A percentile compares a stretch with the other conserved stretches of the same genome.
Conservation (phyloP, 345 rosid genomes). For the Crucihimalaya himalaica region DNA sequence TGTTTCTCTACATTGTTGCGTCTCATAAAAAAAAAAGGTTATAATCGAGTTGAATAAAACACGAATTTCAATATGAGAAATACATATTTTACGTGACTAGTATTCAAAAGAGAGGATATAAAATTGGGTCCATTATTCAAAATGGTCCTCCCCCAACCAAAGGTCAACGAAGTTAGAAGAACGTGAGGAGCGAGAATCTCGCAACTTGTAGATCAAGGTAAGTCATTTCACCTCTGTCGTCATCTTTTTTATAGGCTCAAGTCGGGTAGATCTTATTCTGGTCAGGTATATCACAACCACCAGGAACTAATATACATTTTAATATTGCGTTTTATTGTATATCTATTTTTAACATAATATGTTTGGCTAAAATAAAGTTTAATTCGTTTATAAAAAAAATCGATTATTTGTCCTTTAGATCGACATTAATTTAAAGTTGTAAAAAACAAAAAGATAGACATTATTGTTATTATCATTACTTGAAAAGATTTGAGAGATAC, state of each 20-base stretch:
- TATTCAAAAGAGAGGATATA: not conserved
- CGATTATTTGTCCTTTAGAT: not conserved
- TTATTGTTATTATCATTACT: no score
- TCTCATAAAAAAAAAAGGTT: not conserved
- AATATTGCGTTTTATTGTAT: not conserved
- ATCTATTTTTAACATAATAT: not conserved
- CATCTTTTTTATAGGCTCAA: conserved; percentile 13
- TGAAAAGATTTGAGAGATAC: no score
- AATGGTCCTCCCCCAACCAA: conserved; percentile 5
- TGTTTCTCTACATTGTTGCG: not conserved
- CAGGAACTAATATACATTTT: not conserved
- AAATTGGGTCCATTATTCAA: conserved; percentile 17
- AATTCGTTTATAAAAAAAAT: not conserved
- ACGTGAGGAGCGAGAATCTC: conserved; percentile 38
- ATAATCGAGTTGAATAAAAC: not conserved
- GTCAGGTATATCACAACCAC: conserved; percentile 31
- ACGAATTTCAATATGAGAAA: not conserved
- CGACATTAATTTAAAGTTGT: no score
- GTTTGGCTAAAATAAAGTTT: not conserved
- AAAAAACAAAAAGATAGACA: no score
- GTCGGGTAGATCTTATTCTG: conserved; percentile 35
- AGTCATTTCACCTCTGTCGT: conserved; percentile 23
- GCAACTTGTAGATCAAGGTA: conserved; percentile 31
- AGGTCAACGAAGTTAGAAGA: conserved; percentile 27
- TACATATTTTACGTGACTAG: not conserved